phyloP scores from a whole-genome alignment of 176 grass and related monocot genomes.

The Bothriochloa decipiens region DNA sequence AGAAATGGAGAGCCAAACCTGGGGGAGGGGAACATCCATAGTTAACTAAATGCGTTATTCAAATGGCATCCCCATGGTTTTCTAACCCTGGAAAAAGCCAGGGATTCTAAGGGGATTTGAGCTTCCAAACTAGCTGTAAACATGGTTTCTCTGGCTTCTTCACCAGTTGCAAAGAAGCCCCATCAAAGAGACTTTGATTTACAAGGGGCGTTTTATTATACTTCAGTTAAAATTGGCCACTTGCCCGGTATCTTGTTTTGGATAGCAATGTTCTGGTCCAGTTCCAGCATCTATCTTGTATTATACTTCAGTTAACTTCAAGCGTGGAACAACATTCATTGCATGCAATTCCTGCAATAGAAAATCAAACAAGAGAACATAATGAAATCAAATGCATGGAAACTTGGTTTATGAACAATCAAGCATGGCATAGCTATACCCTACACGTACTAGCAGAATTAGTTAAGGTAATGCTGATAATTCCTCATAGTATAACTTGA shows the following conservation, averaged over 20 bases:
- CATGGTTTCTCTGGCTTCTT: too few species aligned
- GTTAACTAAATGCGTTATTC: too few species aligned
- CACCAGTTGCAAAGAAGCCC: too few species aligned
- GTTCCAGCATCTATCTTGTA: background rate
- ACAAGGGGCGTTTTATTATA: too few species aligned
- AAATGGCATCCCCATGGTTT: too few species aligned
- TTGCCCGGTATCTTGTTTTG: background rate
- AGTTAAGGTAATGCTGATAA: background rate
- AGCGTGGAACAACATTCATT: slow-evolving; percentile 28
- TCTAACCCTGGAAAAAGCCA: too few species aligned
- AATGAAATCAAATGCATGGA: background rate
- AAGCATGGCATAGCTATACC: background rate
- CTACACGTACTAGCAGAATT: background rate
- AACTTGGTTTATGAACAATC: background rate
- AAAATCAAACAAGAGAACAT: background rate
- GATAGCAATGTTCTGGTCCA: background rate
- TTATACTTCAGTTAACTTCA: slow-evolving; percentile 14
- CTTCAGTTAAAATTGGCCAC: background rate
- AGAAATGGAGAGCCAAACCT: too few species aligned
- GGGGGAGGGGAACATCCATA: too few species aligned
- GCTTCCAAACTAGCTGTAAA: too few species aligned
- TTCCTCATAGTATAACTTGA: background rate
- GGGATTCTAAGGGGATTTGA: too few species aligned
- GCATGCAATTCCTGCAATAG: slow-evolving; percentile 22
- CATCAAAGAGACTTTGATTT: too few species aligned